Percentiles rank a stretch among this genome's conserved stretches.
Evolutionary conservation across 306 rosid species (phyloP).

Genomic region (Glycine soja): DNA sequence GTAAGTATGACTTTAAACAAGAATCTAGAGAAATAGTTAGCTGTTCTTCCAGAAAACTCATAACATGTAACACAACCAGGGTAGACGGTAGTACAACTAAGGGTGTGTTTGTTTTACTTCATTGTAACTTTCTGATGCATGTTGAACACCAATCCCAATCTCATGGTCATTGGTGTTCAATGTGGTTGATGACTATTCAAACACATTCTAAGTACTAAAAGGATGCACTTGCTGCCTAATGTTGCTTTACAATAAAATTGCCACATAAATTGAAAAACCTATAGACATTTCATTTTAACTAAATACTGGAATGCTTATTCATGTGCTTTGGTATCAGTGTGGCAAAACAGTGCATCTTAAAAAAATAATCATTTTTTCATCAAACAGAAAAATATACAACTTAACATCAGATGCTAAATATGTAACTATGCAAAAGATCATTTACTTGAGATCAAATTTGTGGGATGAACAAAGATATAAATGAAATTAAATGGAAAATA

Average conservation of each 20-base stretch:
- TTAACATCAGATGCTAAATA: slow-evolving; percentile 5
- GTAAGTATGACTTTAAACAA: background rate
- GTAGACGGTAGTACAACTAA: too few species aligned
- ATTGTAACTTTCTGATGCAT: background rate
- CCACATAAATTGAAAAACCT: slow-evolving; percentile 26
- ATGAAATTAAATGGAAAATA: slow-evolving; percentile 25
- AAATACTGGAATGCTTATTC: slow-evolving; percentile 22
- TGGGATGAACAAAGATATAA: slow-evolving; percentile 14
- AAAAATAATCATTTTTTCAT: background rate
- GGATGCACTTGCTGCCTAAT: slow-evolving; percentile 5
- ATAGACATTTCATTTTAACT: slow-evolving; percentile 36
- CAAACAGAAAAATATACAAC: background rate
- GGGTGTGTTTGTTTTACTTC: too few species aligned
- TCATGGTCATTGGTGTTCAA: background rate
- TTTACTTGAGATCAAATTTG: slow-evolving; percentile 22
- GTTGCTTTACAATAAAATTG: slow-evolving; percentile 30
- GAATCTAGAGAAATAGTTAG: background rate
- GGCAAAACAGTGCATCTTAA: slow-evolving; percentile 23
- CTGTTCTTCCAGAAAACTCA: slow-evolving; percentile 19
- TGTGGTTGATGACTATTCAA: background rate
- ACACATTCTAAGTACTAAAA: background rate
- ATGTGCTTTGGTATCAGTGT: slow-evolving; percentile 7
- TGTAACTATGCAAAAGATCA: slow-evolving; percentile 23
- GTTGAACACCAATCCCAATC: background rate
- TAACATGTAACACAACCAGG: too few species aligned